Conservation (phyloP, 345 rosid genomes). For the Eucalyptus camaldulensis region DNA sequence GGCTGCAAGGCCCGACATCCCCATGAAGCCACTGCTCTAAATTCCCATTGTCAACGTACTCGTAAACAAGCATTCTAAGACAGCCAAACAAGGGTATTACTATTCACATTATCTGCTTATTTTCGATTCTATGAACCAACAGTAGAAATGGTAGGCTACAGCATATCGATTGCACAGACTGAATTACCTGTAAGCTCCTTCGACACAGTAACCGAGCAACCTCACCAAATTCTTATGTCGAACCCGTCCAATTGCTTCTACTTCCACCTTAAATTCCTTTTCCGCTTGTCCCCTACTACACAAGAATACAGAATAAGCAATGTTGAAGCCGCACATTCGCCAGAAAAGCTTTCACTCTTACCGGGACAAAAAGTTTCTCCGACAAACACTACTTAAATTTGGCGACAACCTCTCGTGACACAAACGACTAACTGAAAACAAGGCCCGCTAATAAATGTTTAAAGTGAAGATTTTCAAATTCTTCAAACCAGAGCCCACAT, state of each 20-base stretch:
- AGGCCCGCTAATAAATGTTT: neutral
- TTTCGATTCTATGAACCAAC: neutral
- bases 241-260: constrained; percentile 92
- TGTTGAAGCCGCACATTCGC: neutral
- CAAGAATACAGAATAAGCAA: neutral
- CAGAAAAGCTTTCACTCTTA: neutral
- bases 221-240: constrained; percentile 96
- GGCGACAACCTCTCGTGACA: neutral
- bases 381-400: neutral
- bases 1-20: constrained; percentile 25
- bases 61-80: constrained; percentile 27
- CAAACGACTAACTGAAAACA: neutral
- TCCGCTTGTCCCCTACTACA: constrained; percentile 80
- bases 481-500: neutral
- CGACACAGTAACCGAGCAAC: constrained; percentile 90
- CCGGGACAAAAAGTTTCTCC: neutral
- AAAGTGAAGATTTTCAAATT: neutral
- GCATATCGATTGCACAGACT: neutral
- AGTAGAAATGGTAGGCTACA: neutral
- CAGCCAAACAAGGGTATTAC: neutral
- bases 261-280: constrained; percentile 95
- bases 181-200: constrained; percentile 83
- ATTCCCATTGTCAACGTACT: constrained; percentile 29
- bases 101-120: neutral
- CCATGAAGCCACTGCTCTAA: constrained; percentile 35